Conservation (phyloP, 176 grass and related monocot genomes). For the Secale cereale region DNA sequence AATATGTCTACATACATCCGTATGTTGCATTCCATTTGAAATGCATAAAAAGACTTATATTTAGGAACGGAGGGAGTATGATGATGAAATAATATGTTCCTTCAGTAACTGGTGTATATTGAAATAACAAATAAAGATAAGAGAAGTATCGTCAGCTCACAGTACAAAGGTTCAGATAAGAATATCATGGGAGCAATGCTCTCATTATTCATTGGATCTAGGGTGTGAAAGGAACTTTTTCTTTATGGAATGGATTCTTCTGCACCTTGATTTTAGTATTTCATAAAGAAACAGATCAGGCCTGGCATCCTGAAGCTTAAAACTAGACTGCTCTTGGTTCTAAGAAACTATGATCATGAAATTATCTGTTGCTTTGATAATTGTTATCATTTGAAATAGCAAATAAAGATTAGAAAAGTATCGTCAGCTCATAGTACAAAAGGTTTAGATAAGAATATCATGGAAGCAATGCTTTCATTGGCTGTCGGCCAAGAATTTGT, state of each 20-base stretch:
- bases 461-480: neutral
- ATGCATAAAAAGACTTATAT: too few relatives aligned
- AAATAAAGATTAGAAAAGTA: neutral
- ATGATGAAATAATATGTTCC: neutral
- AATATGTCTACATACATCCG: too few relatives aligned
- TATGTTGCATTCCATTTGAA: too few relatives aligned
- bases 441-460: constrained; percentile 22
- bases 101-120: constrained; percentile 9
- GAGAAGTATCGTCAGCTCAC: neutral
- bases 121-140: constrained; percentile 9
- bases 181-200: neutral
- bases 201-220: constrained; percentile 6
- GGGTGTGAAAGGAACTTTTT: neutral
- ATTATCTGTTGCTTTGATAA: constrained; percentile 13
- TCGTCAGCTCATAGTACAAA: constrained; percentile 7
- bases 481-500: constrained; percentile 14
- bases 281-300: neutral
- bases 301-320: constrained; percentile 9
- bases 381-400: constrained; percentile 9
- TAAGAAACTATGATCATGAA: neutral
- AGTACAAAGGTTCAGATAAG: constrained; percentile 8
- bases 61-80: too few relatives aligned
- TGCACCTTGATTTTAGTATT: neutral
- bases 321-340: neutral
- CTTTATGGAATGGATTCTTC: neutral